Conservation (phyloP, 2,329 filamentous ascomycete species). For the Alternaria brassicae region DNA sequence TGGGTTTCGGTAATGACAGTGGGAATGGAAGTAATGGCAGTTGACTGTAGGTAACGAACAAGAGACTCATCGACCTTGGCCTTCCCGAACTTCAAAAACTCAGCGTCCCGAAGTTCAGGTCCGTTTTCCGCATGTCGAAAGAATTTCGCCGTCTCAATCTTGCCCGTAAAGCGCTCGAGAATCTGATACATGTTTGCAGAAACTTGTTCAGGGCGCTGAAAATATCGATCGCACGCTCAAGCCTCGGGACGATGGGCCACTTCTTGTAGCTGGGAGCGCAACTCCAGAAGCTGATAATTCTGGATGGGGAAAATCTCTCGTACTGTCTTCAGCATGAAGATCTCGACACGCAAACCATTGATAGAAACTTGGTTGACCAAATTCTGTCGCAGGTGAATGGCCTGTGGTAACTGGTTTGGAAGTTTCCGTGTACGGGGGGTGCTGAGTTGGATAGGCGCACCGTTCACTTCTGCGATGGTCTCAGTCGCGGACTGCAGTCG, state of each 20-base stretch:
- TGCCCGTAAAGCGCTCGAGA: conserved; percentile 22
- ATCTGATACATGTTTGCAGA: conserved; percentile 15
- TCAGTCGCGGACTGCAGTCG: conserved; percentile 16
- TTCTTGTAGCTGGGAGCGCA: conserved; percentile 7
- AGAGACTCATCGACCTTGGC: conserved; percentile 14
- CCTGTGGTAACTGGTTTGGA: conserved; percentile 1
- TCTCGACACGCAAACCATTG: conserved; percentile 14
- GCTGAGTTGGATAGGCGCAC: conserved; percentile 16
- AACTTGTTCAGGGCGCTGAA: conserved; percentile 5
- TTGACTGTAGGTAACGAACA: conserved; percentile 18
- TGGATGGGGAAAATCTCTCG: conserved; percentile 3
- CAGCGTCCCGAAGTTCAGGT: conserved; percentile 11
- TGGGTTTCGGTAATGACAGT: conserved; percentile 24
- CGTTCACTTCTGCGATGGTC: conserved; percentile 20
- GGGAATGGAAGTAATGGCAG: conserved; percentile 15
- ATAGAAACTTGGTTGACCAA: conserved; percentile 12
- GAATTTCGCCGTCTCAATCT: conserved; percentile 19
- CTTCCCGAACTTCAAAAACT: conserved; percentile 23
- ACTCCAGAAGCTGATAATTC: not conserved
- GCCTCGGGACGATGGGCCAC: conserved; percentile 9
- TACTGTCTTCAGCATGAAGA: conserved; percentile 23
- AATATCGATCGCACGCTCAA: conserved; percentile 16
- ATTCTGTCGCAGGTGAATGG: conserved; percentile 16
- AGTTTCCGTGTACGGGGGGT: conserved; percentile 9
- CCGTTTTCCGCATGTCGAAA: not conserved